phyloP scores from a whole-genome alignment of 805 yeast genomes.

The Ogataea salicorniae region DNA sequence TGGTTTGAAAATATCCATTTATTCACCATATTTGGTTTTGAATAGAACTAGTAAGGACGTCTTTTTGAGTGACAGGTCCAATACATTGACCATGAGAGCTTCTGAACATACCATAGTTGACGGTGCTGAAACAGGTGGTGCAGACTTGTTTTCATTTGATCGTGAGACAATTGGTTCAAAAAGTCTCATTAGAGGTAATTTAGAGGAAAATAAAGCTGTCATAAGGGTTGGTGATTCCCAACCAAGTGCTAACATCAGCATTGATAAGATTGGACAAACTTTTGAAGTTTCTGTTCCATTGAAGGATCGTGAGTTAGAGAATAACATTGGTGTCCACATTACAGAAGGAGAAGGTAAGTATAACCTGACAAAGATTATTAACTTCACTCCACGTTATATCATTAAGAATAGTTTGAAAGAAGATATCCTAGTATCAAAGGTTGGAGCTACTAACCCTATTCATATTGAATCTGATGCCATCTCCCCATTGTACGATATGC shows the following conservation, averaged over 20 bases:
- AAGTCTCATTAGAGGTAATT: slow-evolving; percentile 25
- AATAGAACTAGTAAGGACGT: slow-evolving; percentile 74
- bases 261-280: slow-evolving; percentile 86
- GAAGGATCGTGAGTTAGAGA: slow-evolving; percentile 50
- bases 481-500: slow-evolving; percentile 60
- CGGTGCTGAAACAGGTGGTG: slow-evolving; percentile 36
- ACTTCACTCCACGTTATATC: slow-evolving; percentile 78
- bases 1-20: slow-evolving; percentile 64
- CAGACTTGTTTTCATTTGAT: slow-evolving; percentile 84
- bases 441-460: slow-evolving; percentile 53
- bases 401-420: slow-evolving; percentile 56
- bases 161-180: slow-evolving; percentile 36
- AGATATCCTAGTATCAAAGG: slow-evolving; percentile 57
- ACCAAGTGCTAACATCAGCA: slow-evolving; percentile 69
- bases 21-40: slow-evolving; percentile 77
- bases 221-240: slow-evolving; percentile 63
- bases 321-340: slow-evolving; percentile 68
- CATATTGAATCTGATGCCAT: slow-evolving; percentile 43
- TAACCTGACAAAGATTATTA: slow-evolving; percentile 68
- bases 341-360: slow-evolving; percentile 85
- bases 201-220: slow-evolving; percentile 58
- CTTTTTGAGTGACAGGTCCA: slow-evolving; percentile 49
- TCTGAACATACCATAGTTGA: slow-evolving; percentile 7
- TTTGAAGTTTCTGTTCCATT: slow-evolving; percentile 47
- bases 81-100: slow-evolving; percentile 45